Evolutionary conservation across 331 rosid genomes (phyloP).

Genomic region (Malus hybrid): DNA sequence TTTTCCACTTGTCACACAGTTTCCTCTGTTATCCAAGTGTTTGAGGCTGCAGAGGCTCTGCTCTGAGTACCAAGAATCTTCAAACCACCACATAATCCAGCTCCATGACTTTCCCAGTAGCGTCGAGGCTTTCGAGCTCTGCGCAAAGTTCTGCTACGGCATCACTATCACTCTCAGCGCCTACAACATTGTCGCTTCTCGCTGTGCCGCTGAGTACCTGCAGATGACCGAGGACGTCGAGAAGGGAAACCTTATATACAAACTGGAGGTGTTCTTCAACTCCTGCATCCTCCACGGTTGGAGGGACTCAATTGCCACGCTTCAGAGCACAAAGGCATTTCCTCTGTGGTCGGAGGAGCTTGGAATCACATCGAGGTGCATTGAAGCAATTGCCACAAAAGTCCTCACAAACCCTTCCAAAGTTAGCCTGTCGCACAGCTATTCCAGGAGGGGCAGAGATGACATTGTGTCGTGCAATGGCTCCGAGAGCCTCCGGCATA

Average conservation of each 20-base stretch:
- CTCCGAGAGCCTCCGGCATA: slow-evolving; percentile 44
- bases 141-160: slow-evolving; percentile 97
- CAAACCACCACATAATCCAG: slow-evolving; percentile 64
- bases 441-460: slow-evolving; percentile 64
- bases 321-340: slow-evolving; percentile 74
- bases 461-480: slow-evolving; percentile 68
- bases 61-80: slow-evolving; percentile 63
- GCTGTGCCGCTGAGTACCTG: slow-evolving; percentile 86
- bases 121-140: slow-evolving; percentile 76
- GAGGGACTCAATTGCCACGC: slow-evolving; percentile 81
- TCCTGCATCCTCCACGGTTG: slow-evolving; percentile 92
- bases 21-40: slow-evolving; percentile 92
- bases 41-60: slow-evolving; percentile 70
- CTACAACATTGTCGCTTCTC: slow-evolving; percentile 74
- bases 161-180: slow-evolving; percentile 83
- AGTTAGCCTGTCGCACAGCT: slow-evolving; percentile 69
- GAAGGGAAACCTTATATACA: slow-evolving; percentile 72
- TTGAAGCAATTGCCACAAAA: slow-evolving; percentile 73
- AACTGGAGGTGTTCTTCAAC: slow-evolving; percentile 84
- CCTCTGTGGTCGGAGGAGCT: slow-evolving; percentile 85
- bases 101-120: slow-evolving; percentile 91
- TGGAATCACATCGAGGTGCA: slow-evolving; percentile 69
- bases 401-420: slow-evolving; percentile 72
- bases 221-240: slow-evolving; percentile 97
- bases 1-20: slow-evolving; percentile 42